Evolutionary conservation across 2,329 filamentous ascomycete genomes (phyloP).

Genomic region (Colletotrichum tofieldiae): DNA sequence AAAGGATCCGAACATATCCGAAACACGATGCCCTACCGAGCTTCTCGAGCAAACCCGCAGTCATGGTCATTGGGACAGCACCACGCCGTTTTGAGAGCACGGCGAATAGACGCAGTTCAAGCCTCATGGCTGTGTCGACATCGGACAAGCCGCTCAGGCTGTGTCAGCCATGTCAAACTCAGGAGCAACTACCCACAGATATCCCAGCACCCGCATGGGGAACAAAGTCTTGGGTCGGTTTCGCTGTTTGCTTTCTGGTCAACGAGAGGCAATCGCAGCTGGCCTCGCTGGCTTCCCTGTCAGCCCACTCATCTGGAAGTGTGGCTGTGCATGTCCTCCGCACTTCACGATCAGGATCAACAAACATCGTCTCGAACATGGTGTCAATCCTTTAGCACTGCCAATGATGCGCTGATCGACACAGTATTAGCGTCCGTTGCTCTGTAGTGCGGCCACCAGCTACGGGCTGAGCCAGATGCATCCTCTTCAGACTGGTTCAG

Average conservation of each 20-base stretch:
- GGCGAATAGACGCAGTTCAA: background rate
- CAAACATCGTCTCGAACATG: background rate
- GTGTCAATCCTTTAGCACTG: background rate
- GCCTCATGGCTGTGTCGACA: slow-evolving; percentile 5
- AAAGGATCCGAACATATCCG: background rate
- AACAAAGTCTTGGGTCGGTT: background rate
- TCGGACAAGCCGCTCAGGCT: slow-evolving; percentile 15
- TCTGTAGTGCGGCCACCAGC: background rate
- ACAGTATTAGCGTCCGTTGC: background rate
- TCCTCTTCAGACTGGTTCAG: background rate
- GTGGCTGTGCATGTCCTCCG: slow-evolving; percentile 19
- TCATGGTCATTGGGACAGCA: background rate
- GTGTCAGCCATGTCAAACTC: background rate
- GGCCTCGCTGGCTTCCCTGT: slow-evolving; percentile 4
- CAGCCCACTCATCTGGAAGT: slow-evolving; percentile 2
- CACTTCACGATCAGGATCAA: background rate
- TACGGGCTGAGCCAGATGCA: background rate
- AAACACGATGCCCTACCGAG: background rate
- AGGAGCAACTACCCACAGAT: background rate
- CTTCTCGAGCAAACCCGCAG: background rate
- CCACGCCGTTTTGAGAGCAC: background rate
- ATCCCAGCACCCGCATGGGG: background rate
- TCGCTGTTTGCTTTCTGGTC: background rate
- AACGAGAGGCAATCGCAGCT: background rate
- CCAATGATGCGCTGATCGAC: background rate